Evolutionary conservation across 306 rosid genomes (phyloP).

Genomic region (Quercus glauca): DNA sequence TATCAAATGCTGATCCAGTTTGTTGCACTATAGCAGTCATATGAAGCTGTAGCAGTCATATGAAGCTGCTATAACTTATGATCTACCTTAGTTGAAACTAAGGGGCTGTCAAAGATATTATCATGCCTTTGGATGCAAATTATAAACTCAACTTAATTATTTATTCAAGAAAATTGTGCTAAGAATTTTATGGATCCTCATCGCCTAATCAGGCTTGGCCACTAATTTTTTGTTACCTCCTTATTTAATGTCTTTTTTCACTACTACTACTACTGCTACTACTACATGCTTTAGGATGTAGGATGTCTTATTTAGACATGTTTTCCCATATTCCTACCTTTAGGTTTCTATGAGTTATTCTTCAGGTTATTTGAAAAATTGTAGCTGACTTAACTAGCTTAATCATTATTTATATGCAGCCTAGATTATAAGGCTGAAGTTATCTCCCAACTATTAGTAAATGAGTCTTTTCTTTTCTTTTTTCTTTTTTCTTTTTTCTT

Average conservation of each 20-base stretch:
- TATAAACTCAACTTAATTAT: background rate
- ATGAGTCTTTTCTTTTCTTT: slow-evolving; percentile 16
- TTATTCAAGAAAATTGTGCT: background rate
- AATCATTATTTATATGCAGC: background rate
- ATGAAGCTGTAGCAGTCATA: background rate
- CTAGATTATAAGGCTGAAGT: slow-evolving; percentile 16
- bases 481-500: slow-evolving; percentile 24
- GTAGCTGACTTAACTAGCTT: background rate
- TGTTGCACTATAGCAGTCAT: background rate
- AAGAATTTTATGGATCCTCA: background rate
- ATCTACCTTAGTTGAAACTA: background rate
- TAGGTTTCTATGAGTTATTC: background rate
- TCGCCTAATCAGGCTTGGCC: background rate
- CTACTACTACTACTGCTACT: background rate
- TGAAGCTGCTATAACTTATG: background rate
- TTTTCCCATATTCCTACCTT: background rate
- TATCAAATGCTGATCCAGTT: background rate
- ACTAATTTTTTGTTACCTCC: background rate
- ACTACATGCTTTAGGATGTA: background rate
- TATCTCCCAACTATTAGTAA: slow-evolving; percentile 34
- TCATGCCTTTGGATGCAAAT: background rate
- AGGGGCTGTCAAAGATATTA: background rate
- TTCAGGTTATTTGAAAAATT: background rate
- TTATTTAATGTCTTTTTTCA: background rate
- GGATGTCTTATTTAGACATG: background rate